Evolutionary conservation across 257 asterid species (phyloP).

Genomic region (Linderniella brevidens): DNA sequence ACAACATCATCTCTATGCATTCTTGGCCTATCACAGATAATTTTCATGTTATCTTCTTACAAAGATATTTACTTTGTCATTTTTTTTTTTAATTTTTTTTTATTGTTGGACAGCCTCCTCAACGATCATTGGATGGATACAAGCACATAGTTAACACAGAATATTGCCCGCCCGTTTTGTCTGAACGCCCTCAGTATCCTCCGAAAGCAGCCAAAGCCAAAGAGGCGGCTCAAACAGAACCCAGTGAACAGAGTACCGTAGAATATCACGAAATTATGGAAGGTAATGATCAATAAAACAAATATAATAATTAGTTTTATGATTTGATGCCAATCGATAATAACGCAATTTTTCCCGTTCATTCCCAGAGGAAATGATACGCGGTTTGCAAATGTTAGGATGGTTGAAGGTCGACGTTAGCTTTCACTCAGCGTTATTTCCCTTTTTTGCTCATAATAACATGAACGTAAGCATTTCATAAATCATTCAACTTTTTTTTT

Average conservation of each 20-base stretch:
- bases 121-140: constrained; percentile 73
- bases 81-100: not conserved
- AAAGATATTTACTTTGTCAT: not conserved
- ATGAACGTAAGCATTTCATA: constrained; percentile 38
- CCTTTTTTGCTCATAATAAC: constrained; percentile 78
- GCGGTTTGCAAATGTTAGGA: constrained; percentile 64
- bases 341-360: not conserved
- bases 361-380: constrained; percentile 66
- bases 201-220: constrained; percentile 80
- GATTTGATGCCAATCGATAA: not conserved
- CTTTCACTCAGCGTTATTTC: constrained; percentile 70
- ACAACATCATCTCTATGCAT: constrained; percentile 5
- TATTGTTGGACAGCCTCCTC: constrained; percentile 31
- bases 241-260: constrained; percentile 31
- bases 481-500: not conserved
- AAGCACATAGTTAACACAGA: constrained; percentile 65
- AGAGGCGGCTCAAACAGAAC: constrained; percentile 68
- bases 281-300: constrained; percentile 23
- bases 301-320: not conserved
- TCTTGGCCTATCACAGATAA: not conserved
- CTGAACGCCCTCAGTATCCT: constrained; percentile 48
- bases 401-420: constrained; percentile 85
- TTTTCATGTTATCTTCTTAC: not conserved
- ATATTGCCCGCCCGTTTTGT: constrained; percentile 49
- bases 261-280: constrained; percentile 80